Evolutionary conservation across 768 basidiomycete genomes (phyloP).

Genomic region (Cystofilobasidium bisporidii): DNA sequence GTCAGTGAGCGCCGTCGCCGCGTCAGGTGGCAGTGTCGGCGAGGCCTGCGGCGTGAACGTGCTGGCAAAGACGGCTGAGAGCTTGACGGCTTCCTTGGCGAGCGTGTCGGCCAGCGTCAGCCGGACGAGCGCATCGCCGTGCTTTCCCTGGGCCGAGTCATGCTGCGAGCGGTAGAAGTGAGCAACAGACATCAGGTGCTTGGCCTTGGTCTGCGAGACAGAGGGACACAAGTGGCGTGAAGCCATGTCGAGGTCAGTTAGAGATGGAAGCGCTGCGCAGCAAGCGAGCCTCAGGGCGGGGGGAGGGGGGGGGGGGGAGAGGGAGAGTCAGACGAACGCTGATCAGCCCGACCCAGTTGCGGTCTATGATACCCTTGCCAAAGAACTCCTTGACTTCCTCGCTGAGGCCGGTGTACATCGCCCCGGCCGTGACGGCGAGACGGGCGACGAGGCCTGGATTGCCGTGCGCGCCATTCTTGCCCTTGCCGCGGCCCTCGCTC

Average conservation of each 20-base stretch:
- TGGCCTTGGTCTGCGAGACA: constrained; percentile 66
- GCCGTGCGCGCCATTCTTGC: constrained; percentile 7
- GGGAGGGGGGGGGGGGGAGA: too few relatives aligned
- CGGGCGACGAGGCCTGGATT: constrained; percentile 55
- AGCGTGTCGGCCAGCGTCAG: constrained; percentile 63
- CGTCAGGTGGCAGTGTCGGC: constrained; percentile 77
- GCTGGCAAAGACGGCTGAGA: constrained; percentile 58
- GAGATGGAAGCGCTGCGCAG: not conserved
- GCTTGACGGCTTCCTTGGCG: constrained; percentile 71
- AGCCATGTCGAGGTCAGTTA: not conserved
- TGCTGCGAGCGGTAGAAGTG: constrained; percentile 78
- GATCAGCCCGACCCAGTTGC: constrained; percentile 82
- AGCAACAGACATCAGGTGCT: constrained; percentile 72
- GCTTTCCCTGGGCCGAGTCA: constrained; percentile 63
- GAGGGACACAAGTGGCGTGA: not conserved
- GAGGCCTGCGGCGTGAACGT: constrained; percentile 46
- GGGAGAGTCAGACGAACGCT: constrained; percentile 63
- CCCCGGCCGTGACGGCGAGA: constrained; percentile 71
- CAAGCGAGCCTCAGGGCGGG: too few relatives aligned
- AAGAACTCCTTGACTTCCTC: constrained; percentile 96
- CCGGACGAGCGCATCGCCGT: constrained; percentile 77
- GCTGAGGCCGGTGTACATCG: constrained; percentile 65
- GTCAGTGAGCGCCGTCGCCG: constrained; percentile 65
- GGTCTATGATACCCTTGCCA: constrained; percentile 88
- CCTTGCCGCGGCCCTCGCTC: constrained; percentile 73